phyloP scores from a whole-genome alignment of 2,329 filamentous ascomycete genomes.

The Trichoderma atroviride region DNA sequence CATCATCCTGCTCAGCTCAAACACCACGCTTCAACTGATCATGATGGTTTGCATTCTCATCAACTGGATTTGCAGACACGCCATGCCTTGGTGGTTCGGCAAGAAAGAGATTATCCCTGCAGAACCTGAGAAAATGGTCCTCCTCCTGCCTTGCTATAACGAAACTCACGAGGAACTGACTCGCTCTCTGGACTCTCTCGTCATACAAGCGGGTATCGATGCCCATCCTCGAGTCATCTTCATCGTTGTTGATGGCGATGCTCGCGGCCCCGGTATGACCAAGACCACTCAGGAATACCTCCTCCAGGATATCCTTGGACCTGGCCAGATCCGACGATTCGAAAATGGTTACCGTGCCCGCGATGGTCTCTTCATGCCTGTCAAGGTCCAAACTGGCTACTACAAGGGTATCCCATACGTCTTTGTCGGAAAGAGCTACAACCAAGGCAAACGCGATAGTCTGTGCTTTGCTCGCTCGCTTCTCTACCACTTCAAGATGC shows the following conservation, averaged over 20 bases:
- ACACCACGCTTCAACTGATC: conserved; percentile 47
- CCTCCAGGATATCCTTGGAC: conserved; percentile 49
- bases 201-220: conserved; percentile 47
- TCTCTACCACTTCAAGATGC: conserved; percentile 51
- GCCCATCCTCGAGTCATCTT: conserved; percentile 48
- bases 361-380: conserved; percentile 51
- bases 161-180: conserved; percentile 49
- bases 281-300: conserved; percentile 54
- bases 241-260: conserved; percentile 53
- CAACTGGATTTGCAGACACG: conserved; percentile 37
- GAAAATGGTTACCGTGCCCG: conserved; percentile 50
- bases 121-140: conserved; percentile 47
- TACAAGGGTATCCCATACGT: conserved; percentile 52
- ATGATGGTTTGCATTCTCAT: conserved; percentile 47
- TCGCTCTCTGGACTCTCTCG: conserved; percentile 50
- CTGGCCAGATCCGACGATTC: conserved; percentile 40
- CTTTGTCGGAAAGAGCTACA: conserved; percentile 53
- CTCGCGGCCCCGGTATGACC: conserved; percentile 49
- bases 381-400: conserved; percentile 47
- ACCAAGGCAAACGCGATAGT: conserved; percentile 54
- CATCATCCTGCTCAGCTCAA: conserved; percentile 50
- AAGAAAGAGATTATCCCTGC: conserved; percentile 42
- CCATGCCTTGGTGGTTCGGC: conserved; percentile 37
- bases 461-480: conserved; percentile 54
- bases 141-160: conserved; percentile 54